Evolutionary conservation across 2,329 filamentous ascomycete genomes (phyloP).

Genomic region (Trichoderma atrobrunneum): DNA sequence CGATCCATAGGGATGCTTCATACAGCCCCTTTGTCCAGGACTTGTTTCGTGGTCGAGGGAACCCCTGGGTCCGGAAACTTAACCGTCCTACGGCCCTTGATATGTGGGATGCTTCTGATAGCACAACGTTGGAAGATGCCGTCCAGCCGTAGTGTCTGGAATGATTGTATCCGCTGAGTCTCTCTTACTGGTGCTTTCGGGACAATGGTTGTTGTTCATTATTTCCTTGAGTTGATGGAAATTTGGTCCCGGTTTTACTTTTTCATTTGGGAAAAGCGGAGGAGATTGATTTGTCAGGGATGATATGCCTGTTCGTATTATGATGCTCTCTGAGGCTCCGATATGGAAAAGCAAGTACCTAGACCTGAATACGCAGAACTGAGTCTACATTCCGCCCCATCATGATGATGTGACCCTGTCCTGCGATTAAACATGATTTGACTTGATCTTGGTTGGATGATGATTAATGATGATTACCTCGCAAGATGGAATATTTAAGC

Average conservation of each 20-base stretch:
- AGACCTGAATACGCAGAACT: not conserved
- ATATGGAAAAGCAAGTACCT: not conserved
- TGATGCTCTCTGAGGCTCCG: not conserved
- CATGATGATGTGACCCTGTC: not conserved
- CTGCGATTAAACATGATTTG: not conserved
- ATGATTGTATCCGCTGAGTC: not conserved
- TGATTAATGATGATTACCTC: not conserved
- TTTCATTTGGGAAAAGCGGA: not conserved
- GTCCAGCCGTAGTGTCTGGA: not conserved
- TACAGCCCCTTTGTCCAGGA: constrained; percentile 24
- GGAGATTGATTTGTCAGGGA: not conserved
- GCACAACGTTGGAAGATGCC: not conserved
- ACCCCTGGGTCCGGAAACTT: constrained; percentile 25
- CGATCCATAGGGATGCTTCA: not conserved
- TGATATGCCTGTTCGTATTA: not conserved
- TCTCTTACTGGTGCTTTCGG: not conserved
- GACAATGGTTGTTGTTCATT: not conserved
- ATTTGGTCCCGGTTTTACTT: not conserved
- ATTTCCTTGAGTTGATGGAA: not conserved
- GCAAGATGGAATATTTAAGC: not conserved
- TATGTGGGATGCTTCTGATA: constrained; percentile 24
- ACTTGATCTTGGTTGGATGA: not conserved
- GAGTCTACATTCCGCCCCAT: not conserved
- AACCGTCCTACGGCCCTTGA: constrained; percentile 28
- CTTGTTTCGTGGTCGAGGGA: constrained; percentile 24